These are phyloP conservation scores for Meyerozyma elateridarum DNA, from an alignment of 1,139 yeast genomes.

Conservation along the genomic window DNA sequence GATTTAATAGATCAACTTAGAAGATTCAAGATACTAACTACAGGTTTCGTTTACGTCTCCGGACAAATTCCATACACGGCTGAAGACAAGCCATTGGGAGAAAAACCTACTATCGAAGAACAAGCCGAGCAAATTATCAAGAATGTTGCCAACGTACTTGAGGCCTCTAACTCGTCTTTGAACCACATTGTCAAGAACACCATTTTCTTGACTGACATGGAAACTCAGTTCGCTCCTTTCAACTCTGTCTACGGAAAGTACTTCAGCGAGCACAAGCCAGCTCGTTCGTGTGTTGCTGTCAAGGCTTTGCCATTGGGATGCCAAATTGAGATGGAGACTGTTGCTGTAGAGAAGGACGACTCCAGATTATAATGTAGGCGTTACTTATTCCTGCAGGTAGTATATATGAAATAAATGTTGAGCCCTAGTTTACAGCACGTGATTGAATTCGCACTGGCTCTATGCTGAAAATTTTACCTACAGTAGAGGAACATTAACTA, in stretches of 20 bases:
- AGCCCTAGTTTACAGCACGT: conserved; percentile 1
- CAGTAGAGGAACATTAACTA: conserved; percentile 11
- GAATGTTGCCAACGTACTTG: conserved; percentile 71
- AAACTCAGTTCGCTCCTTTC: conserved; percentile 67
- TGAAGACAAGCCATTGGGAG: conserved; percentile 75
- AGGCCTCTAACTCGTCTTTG: conserved; percentile 78
- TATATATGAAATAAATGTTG: conserved; percentile 3
- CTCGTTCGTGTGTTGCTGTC: conserved; percentile 94
- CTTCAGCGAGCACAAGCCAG: conserved; percentile 82
- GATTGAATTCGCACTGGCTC: conserved; percentile 1
- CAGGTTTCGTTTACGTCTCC: conserved; percentile 80
- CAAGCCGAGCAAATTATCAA: conserved; percentile 82
- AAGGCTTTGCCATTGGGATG: conserved; percentile 81
- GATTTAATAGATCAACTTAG: no score
- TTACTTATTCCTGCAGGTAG: conserved; percentile 4
- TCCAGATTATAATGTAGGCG: conserved; percentile 34
- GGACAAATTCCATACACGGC: conserved; percentile 94
- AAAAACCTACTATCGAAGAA: conserved; percentile 59
- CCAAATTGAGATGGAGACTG: conserved; percentile 68
- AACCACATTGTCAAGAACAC: conserved; percentile 82
- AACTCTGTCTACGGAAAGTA: conserved; percentile 79
- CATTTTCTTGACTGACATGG: conserved; percentile 84
- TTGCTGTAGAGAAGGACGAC: conserved; percentile 61
- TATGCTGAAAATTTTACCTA: conserved; percentile 10
- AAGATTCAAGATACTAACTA: no score